phyloP scores from a whole-genome alignment of 2,329 filamentous ascomycete species.

The Chrysosporium queenslandicum region DNA sequence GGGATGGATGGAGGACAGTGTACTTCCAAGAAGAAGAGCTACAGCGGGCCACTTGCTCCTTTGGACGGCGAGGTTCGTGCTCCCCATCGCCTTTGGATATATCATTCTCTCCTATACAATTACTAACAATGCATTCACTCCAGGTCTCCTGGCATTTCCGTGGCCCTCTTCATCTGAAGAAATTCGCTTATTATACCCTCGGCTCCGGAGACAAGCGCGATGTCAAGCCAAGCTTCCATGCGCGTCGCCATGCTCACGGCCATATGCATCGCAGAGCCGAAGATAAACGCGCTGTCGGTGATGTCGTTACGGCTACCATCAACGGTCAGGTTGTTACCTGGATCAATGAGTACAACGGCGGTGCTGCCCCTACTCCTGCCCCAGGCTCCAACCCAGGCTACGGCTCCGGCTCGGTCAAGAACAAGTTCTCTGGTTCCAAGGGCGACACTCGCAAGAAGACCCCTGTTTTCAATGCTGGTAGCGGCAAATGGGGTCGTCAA shows the following conservation, averaged over 20 bases:
- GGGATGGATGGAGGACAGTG: slow-evolving; percentile 52
- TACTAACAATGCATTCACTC: neutral
- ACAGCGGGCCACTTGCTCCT: slow-evolving; percentile 54
- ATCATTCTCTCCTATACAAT: slow-evolving; percentile 8
- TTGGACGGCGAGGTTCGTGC: slow-evolving; percentile 55
- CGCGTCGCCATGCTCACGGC: slow-evolving; percentile 41
- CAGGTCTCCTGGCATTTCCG: slow-evolving; percentile 64
- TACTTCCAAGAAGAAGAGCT: slow-evolving; percentile 42
- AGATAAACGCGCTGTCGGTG: slow-evolving; percentile 43
- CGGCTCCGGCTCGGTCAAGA: slow-evolving; percentile 5
- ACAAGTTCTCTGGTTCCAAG: neutral
- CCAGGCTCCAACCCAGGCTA: slow-evolving; percentile 11
- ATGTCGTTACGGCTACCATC: slow-evolving; percentile 49
- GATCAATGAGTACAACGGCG: slow-evolving; percentile 47
- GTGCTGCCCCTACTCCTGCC: slow-evolving; percentile 10
- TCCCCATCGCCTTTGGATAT: too few relatives aligned
- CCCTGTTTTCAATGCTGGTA: slow-evolving; percentile 19
- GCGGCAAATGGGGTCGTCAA: slow-evolving; percentile 35
- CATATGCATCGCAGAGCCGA: slow-evolving; percentile 31
- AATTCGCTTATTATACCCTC: slow-evolving; percentile 60
- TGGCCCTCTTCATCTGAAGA: slow-evolving; percentile 56
- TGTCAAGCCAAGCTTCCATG: slow-evolving; percentile 27
- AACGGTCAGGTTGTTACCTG: slow-evolving; percentile 49
- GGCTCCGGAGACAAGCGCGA: slow-evolving; percentile 33
- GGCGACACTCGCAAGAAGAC: slow-evolving; percentile 11